A percentile compares a stretch with the other conserved stretches of the same genome.
Evolutionary conservation across 371 early-diverging fungal species (phyloP).

Genomic region (Blakeslea trispora): DNA sequence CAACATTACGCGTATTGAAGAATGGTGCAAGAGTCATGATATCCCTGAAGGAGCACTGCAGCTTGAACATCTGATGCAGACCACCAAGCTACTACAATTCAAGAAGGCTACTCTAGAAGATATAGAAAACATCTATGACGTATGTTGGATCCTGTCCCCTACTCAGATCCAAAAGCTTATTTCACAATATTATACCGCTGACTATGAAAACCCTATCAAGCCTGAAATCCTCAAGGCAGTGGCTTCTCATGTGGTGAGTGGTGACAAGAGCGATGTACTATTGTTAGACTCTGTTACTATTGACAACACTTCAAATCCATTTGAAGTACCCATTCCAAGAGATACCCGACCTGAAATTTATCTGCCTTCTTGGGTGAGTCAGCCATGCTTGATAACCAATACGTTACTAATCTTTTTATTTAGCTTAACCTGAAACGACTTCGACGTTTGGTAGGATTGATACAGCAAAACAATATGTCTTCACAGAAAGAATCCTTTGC

Average conservation of each 20-base stretch:
- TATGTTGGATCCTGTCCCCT: conserved; percentile 93
- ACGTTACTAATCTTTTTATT: not conserved
- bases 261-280: conserved; percentile 86
- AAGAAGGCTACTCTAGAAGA: conserved; percentile 91
- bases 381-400: not conserved
- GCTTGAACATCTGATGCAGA: conserved; percentile 90
- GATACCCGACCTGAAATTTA: conserved; percentile 58
- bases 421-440: conserved; percentile 43
- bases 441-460: conserved; percentile 29
- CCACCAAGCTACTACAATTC: conserved; percentile 92
- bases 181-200: conserved; percentile 74
- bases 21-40: conserved; percentile 95
- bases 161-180: conserved; percentile 96
- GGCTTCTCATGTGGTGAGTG: conserved; percentile 80
- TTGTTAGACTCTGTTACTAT: conserved; percentile 84
- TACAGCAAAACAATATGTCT: conserved; percentile 15
- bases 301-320: conserved; percentile 67
- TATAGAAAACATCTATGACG: conserved; percentile 93
- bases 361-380: conserved; percentile 57
- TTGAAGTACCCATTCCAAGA: conserved; percentile 62
- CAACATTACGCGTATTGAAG: conserved; percentile 93
- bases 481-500: not conserved
- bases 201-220: conserved; percentile 86
- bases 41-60: conserved; percentile 92
- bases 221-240: conserved; percentile 91